These are phyloP conservation scores for Solanum hybrid DNA, from an alignment of 305 asterid genomes.

Conservation along the genomic window DNA sequence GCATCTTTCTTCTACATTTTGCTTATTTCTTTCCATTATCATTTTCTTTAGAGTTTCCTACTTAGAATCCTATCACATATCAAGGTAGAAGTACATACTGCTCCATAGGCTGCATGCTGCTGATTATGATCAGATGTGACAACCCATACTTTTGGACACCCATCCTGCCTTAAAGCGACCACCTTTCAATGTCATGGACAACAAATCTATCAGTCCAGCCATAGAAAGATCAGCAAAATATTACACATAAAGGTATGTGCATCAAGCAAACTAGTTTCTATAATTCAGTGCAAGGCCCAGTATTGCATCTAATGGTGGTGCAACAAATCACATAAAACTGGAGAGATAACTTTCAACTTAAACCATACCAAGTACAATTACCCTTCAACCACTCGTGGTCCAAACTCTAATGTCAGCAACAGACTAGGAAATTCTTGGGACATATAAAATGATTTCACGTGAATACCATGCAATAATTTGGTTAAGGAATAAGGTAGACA, in stretches of 20 bases:
- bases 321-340: not conserved
- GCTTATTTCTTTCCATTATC: not conserved
- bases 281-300: not conserved
- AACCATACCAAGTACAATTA: not conserved
- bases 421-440: not conserved
- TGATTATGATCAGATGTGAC: conserved; percentile 79
- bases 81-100: conserved; percentile 39
- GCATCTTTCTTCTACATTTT: not conserved
- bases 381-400: not conserved
- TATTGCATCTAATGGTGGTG: not conserved
- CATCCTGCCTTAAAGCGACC: conserved; percentile 80
- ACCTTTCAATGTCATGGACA: conserved; percentile 35
- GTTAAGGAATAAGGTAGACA: not conserved
- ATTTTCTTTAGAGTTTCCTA: not conserved
- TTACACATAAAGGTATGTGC: not conserved
- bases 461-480: not conserved
- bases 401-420: not conserved
- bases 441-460: not conserved
- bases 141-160: conserved; percentile 98
- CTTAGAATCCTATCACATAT: not conserved
- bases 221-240: conserved; percentile 1
- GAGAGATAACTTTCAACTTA: not conserved
- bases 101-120: conserved; percentile 86
- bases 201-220: conserved; percentile 1
- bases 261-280: not conserved